Evolutionary conservation across 1,284 basidiomycete species (phyloP).

Genomic region (Ustilago tritici): DNA sequence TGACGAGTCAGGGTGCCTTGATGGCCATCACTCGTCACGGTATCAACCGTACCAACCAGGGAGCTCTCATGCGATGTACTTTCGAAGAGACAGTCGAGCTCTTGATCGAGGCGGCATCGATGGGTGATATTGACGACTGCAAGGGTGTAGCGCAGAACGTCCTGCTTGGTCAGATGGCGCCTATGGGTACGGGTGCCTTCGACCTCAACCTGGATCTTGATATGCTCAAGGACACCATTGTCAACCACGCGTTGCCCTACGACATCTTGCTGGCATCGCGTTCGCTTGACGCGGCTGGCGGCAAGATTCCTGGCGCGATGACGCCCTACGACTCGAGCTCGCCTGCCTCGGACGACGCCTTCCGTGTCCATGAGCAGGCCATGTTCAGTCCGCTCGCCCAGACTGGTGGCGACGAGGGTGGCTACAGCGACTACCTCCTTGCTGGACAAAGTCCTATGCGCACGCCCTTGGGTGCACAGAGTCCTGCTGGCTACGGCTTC

Average conservation of each 20-base stretch:
- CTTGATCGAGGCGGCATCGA: slow-evolving; percentile 96
- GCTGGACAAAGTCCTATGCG: slow-evolving; percentile 82
- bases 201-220: slow-evolving; percentile 96
- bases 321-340: slow-evolving; percentile 78
- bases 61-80: slow-evolving; percentile 94
- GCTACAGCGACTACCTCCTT: slow-evolving; percentile 76
- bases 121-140: slow-evolving; percentile 97
- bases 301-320: slow-evolving; percentile 67
- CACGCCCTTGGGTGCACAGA: slow-evolving; percentile 65
- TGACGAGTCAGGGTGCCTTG: slow-evolving; percentile 94
- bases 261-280: slow-evolving; percentile 71
- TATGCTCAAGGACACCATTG: slow-evolving; percentile 98
- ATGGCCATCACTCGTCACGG: slow-evolving; percentile 99
- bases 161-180: slow-evolving; percentile 97
- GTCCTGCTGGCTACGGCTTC: slow-evolving; percentile 66
- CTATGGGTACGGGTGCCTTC: slow-evolving; percentile 78
- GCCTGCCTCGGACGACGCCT: slow-evolving; percentile 74
- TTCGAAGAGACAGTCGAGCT: slow-evolving; percentile 99
- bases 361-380: slow-evolving; percentile 80
- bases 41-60: slow-evolving; percentile 85
- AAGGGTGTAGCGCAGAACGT: slow-evolving; percentile 98
- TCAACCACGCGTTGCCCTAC: slow-evolving; percentile 89
- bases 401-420: slow-evolving; percentile 83
- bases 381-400: slow-evolving; percentile 95
- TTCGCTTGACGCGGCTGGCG: slow-evolving; percentile 57